Conservation (phyloP, 306 rosid species). For the Hippophae tibetana region DNA sequence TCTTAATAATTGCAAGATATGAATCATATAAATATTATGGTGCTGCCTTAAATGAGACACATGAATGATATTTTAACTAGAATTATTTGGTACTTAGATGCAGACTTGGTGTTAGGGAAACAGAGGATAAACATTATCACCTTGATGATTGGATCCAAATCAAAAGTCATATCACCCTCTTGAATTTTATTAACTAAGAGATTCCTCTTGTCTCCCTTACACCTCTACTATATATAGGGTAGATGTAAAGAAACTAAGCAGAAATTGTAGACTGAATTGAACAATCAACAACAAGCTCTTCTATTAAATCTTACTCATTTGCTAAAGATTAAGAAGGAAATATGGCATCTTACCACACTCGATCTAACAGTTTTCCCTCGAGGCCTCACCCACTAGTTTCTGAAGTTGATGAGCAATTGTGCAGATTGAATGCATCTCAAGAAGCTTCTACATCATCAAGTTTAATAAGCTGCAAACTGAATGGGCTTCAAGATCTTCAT, state of each 20-base stretch:
- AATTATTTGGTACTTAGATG: neutral
- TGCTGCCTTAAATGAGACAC: neutral
- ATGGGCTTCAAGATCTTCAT: constrained; percentile 27
- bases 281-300: constrained; percentile 6
- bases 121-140: neutral
- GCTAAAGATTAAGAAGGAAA: neutral
- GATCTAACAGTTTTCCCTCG: constrained; percentile 33
- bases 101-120: neutral
- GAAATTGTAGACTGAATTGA: constrained; percentile 1
- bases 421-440: constrained; percentile 18
- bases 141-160: neutral
- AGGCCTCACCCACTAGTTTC: constrained; percentile 29
- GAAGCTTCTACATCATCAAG: constrained; percentile 21
- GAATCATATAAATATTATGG: too few relatives aligned
- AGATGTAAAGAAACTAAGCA: neutral
- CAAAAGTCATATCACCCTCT: neutral
- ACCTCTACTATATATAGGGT: neutral
- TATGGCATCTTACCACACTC: constrained; percentile 28
- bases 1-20: too few relatives aligned
- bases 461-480: constrained; percentile 19
- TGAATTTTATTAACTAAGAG: neutral
- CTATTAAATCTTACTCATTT: neutral
- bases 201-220: constrained; percentile 3
- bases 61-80: too few relatives aligned
- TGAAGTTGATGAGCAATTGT: constrained; percentile 18